phyloP scores from a whole-genome alignment of 306 rosid species.

The Benincasa hispida region DNA sequence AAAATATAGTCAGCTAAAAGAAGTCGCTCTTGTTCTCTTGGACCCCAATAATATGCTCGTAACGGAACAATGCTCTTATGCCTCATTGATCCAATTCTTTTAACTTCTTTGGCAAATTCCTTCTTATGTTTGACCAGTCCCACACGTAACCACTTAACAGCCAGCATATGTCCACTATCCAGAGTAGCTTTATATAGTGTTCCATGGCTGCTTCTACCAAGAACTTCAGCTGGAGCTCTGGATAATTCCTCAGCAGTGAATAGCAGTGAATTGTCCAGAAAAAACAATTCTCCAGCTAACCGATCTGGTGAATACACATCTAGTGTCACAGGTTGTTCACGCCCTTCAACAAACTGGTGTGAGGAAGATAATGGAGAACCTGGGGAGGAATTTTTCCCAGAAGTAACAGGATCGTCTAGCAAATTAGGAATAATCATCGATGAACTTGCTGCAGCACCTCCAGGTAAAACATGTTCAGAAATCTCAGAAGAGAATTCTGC shows the following conservation, averaged over 20 bases:
- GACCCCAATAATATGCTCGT: conserved; percentile 95
- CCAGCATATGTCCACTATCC: conserved; percentile 80
- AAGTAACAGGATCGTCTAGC: conserved; percentile 54
- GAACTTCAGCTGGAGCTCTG: conserved; percentile 98
- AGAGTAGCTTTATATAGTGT: conserved; percentile 94
- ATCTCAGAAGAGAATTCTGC: conserved; percentile 55
- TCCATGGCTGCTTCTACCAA: conserved; percentile 98
- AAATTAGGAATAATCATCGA: conserved; percentile 42
- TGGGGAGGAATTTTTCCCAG: conserved; percentile 71
- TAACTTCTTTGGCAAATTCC: conserved; percentile 92
- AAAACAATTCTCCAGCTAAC: conserved; percentile 81
- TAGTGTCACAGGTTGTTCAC: conserved; percentile 72
- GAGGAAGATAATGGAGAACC: conserved; percentile 80
- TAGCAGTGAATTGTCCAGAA: conserved; percentile 68
- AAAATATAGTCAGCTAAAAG: conserved; percentile 74
- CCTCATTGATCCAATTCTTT: conserved; percentile 79
- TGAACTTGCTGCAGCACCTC: conserved; percentile 52
- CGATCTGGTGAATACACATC: conserved; percentile 94
- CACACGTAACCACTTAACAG: conserved; percentile 94
- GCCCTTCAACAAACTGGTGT: conserved; percentile 57
- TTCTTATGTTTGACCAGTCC: conserved; percentile 91
- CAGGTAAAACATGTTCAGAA: conserved; percentile 42
- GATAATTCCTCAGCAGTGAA: conserved; percentile 95
- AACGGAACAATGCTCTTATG: conserved; percentile 81
- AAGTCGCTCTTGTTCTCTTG: conserved; percentile 98